Evolutionary conservation across 345 rosid species (phyloP), one percentile per base, ranked within the genome.

Genomic region (Cardamine occulta): DNA sequence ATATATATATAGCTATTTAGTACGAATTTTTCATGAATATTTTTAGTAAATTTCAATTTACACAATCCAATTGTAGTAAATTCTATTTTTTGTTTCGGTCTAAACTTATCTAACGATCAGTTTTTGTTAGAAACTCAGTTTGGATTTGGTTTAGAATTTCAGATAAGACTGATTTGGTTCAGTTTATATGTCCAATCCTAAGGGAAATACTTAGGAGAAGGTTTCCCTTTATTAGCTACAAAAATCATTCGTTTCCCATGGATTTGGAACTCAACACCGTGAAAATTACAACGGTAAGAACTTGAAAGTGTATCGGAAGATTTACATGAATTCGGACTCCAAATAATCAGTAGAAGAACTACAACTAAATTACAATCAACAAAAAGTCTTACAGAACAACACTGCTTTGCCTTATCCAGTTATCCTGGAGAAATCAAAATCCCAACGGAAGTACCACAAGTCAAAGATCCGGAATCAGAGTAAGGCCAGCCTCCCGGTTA

Each of bases 401-500:
- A 70, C n/a, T 68, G 63, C 24, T 11, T 56, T 70, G 53, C 29
- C 61, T 65, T 23, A 31, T 47, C 49, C 19, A 15, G 19, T 45
- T 6, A 2, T 34, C 60, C 55, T 15, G 60, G 53, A 56, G 35
- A 70, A 17, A 64, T 75, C 61, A 58, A 35, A 42, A 42, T n/a
- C 24, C 55, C 55, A 19, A 18, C 28, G 47, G 45, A 73, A n/a
- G 53, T 57, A 40, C 6, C 9, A 23, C 74, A 44, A 49, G 19
- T 51, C 37, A 49, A 49, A n/a, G 19, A 37, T 60, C 39, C 7
- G 19, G 55, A 31, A 42, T 87, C 80, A 93, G 48, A 93, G 93
- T 57, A 93, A 82, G 53, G 87, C 80, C 76, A 84, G 82, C 68
- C 83, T 89, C 55, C 95, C 95, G 0, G 98, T 88, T 61, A 90